Percentiles rank a stretch among this genome's conserved stretches.
phyloP scores from a whole-genome alignment of 2,329 filamentous ascomycete genomes.

The Myriosclerotinia duriaeana region DNA sequence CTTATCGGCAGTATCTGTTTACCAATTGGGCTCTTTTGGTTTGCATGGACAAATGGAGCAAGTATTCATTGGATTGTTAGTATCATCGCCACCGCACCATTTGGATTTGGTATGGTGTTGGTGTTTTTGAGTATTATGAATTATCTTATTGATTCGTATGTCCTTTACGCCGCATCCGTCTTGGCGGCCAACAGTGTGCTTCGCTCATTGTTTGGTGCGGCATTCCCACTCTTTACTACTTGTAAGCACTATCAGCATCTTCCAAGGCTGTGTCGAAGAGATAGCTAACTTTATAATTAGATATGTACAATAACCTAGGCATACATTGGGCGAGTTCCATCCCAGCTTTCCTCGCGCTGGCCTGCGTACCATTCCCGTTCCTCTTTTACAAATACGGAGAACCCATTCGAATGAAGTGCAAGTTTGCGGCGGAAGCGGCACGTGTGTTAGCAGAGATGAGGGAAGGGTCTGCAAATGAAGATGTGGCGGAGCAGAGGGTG shows the following conservation, averaged over 20 bases:
- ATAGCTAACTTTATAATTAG: conserved; percentile 17
- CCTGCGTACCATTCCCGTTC: conserved; percentile 72
- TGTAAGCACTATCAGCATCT: conserved; percentile 28
- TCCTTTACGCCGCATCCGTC: conserved; percentile 74
- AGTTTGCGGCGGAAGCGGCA: conserved; percentile 65
- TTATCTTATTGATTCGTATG: conserved; percentile 67
- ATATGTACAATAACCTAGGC: conserved; percentile 49
- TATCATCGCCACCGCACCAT: conserved; percentile 43
- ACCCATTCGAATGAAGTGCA: conserved; percentile 62
- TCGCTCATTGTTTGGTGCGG: conserved; percentile 67
- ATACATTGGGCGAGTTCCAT: conserved; percentile 75
- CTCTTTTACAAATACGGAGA: conserved; percentile 74
- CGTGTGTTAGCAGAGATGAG: conserved; percentile 16
- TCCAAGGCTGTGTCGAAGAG: neutral
- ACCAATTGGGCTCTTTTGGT: conserved; percentile 65
- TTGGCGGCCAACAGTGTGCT: conserved; percentile 71
- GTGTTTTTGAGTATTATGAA: conserved; percentile 65
- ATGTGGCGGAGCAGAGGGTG: conserved; percentile 1
- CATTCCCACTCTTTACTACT: conserved; percentile 70
- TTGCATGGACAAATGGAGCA: conserved; percentile 63
- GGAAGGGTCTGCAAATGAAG: conserved; percentile 1
- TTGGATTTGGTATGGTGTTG: conserved; percentile 53
- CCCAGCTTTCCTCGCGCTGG: conserved; percentile 70
- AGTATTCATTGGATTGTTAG: conserved; percentile 58
- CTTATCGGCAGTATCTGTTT: conserved; percentile 62